A percentile compares a stretch with the other conserved stretches of the same genome.
Evolutionary conservation across 495 filamentous ascomycete species (phyloP).

Genomic region (Penicillium crystallinum): DNA sequence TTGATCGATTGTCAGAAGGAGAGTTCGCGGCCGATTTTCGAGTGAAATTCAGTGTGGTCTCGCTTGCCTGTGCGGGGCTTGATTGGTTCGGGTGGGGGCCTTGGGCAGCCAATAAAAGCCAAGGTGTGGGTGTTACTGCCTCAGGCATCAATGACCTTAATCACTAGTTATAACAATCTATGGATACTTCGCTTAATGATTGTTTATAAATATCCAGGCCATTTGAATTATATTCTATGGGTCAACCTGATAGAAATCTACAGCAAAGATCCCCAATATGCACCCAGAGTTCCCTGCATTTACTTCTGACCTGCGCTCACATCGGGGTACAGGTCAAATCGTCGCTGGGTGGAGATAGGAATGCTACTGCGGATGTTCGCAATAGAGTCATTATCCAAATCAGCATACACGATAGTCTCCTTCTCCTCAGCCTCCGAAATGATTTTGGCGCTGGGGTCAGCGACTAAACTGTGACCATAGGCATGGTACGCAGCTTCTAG

Average conservation of each 20-base stretch:
- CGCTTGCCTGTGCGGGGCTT: constrained; percentile 32
- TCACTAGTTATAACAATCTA: background rate
- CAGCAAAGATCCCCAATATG: background rate
- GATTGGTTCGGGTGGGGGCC: constrained; percentile 20
- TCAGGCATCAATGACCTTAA: background rate
- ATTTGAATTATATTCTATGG: background rate
- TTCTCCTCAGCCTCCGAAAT: constrained; percentile 66
- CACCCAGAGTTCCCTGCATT: background rate
- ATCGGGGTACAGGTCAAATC: constrained; percentile 96
- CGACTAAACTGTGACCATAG: constrained; percentile 84
- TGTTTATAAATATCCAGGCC: background rate
- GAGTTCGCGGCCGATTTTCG: constrained; percentile 31
- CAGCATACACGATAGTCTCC: constrained; percentile 72
- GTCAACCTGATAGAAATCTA: background rate
- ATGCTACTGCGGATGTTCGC: constrained; percentile 76
- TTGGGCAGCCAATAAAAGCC: background rate
- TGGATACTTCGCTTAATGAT: background rate
- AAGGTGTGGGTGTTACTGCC: background rate
- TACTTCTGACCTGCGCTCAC: constrained; percentile 47
- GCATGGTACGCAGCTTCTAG: constrained; percentile 74
- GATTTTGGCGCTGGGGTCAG: constrained; percentile 83
- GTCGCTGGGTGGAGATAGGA: constrained; percentile 75
- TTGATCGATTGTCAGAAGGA: constrained; percentile 35
- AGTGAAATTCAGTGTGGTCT: constrained; percentile 41
- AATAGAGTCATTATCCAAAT: constrained; percentile 66